phyloP scores from a whole-genome alignment of 2,329 filamentous ascomycete species.

The Xylariomycetidae sp. region DNA sequence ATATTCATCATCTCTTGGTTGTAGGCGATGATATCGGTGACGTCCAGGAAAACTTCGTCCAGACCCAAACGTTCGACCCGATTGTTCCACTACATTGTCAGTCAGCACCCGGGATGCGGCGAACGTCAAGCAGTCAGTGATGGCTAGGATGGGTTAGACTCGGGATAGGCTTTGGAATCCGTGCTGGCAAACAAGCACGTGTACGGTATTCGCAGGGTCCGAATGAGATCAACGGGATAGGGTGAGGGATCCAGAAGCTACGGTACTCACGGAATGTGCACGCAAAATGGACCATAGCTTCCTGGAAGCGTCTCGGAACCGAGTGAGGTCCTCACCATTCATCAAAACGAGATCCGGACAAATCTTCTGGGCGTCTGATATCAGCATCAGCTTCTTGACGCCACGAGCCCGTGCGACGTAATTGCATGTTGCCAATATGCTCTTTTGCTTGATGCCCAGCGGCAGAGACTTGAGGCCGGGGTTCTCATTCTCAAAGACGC shows the following conservation, averaged over 20 bases:
- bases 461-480: conserved; percentile 67
- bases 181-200: too few species aligned
- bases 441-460: conserved; percentile 85
- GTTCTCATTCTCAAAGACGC: conserved; percentile 77
- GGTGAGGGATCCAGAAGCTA: too few species aligned
- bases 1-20: conserved; percentile 67
- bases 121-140: too few species aligned
- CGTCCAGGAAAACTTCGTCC: conserved; percentile 83
- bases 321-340: conserved; percentile 78
- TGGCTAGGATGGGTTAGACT: too few species aligned
- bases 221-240: too few species aligned
- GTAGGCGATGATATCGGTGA: conserved; percentile 80
- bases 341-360: conserved; percentile 84
- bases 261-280: conserved; percentile 59
- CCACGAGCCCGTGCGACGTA: conserved; percentile 76
- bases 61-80: conserved; percentile 80
- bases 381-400: conserved; percentile 76
- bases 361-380: conserved; percentile 70
- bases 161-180: too few species aligned
- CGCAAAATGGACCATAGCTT: conserved; percentile 67
- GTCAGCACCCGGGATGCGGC: too few species aligned
- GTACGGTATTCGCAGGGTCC: too few species aligned
- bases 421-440: conserved; percentile 89
- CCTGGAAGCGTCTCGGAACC: conserved; percentile 84
- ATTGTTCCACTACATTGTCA: too few species aligned